These are phyloP conservation scores for Penicillium chermesinum DNA, from an alignment of 495 filamentous ascomycete genomes.

Conservation along the genomic window DNA sequence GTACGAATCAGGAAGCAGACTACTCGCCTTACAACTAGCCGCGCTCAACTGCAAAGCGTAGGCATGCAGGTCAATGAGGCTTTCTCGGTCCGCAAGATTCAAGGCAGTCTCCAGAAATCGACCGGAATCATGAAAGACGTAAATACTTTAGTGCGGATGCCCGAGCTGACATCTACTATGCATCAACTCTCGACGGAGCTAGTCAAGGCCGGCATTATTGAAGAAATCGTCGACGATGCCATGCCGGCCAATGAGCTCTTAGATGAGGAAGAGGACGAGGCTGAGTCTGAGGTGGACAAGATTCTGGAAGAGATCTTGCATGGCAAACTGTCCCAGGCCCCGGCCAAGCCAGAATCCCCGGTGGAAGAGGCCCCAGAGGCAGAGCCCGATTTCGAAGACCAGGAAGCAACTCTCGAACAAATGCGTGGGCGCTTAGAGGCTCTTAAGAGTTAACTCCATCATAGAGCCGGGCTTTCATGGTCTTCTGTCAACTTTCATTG, in stretches of 20 bases:
- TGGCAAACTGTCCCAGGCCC: constrained; percentile 69
- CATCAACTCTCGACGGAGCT: constrained; percentile 79
- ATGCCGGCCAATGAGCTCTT: constrained; percentile 66
- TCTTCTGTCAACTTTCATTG: neutral
- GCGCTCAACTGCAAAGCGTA: constrained; percentile 88
- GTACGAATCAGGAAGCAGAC: constrained; percentile 73
- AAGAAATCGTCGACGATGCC: constrained; percentile 90
- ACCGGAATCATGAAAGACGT: constrained; percentile 97
- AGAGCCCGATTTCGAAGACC: constrained; percentile 71
- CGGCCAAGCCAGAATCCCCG: constrained; percentile 42
- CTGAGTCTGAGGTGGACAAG: constrained; percentile 87
- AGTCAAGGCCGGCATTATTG: constrained; percentile 91
- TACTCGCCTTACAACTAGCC: constrained; percentile 69
- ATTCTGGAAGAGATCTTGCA: constrained; percentile 84
- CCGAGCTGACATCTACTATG: constrained; percentile 88
- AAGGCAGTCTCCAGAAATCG: constrained; percentile 79
- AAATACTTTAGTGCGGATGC: constrained; percentile 76
- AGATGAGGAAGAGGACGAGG: constrained; percentile 84
- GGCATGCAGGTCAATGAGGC: constrained; percentile 98
- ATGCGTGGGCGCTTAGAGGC: constrained; percentile 91
- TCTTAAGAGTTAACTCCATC: constrained; percentile 68
- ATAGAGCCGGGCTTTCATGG: neutral
- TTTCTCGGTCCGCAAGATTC: constrained; percentile 92
- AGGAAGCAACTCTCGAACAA: constrained; percentile 81
- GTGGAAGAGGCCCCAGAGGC: constrained; percentile 45